Evolutionary conservation across 306 rosid genomes (phyloP).

Genomic region (Prunus kanzakura): DNA sequence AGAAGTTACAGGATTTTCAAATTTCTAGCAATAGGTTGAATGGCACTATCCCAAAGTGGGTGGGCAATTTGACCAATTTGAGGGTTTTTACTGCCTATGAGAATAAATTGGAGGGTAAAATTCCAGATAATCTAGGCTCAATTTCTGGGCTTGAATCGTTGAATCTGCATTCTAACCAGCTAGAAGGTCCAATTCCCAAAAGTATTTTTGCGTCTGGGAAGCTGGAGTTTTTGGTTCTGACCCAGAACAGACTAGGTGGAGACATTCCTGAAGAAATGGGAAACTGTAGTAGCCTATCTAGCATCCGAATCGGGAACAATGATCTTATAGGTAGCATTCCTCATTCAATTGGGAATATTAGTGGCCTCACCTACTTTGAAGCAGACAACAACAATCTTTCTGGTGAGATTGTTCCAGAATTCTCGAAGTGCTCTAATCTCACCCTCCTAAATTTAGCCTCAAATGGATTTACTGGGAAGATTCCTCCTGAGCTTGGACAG

Average conservation of each 20-base stretch:
- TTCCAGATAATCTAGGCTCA: constrained; percentile 77
- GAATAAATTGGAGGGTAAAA: constrained; percentile 65
- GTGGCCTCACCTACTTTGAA: constrained; percentile 95
- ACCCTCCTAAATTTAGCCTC: constrained; percentile 93
- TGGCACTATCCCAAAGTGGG: constrained; percentile 81
- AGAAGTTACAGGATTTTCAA: constrained; percentile 70
- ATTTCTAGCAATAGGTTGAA: constrained; percentile 74
- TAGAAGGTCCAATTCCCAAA: constrained; percentile 79
- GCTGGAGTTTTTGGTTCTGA: constrained; percentile 80
- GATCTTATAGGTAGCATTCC: constrained; percentile 48
- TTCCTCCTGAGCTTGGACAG: constrained; percentile 76
- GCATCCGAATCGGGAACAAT: constrained; percentile 52
- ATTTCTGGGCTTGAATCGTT: constrained; percentile 65
- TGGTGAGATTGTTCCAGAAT: constrained; percentile 62
- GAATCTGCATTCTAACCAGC: constrained; percentile 87
- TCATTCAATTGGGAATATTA: constrained; percentile 64
- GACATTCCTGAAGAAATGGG: constrained; percentile 53
- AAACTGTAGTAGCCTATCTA: constrained; percentile 46
- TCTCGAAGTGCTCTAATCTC: constrained; percentile 75
- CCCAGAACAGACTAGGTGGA: constrained; percentile 62
- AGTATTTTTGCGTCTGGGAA: constrained; percentile 77
- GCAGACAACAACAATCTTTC: constrained; percentile 86
- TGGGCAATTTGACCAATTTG: constrained; percentile 74
- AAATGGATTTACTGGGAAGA: constrained; percentile 73
- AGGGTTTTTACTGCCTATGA: constrained; percentile 88